These are phyloP conservation scores for Epichloe bromicola DNA, from an alignment of 2,329 filamentous ascomycete genomes.

Conservation along the genomic window DNA sequence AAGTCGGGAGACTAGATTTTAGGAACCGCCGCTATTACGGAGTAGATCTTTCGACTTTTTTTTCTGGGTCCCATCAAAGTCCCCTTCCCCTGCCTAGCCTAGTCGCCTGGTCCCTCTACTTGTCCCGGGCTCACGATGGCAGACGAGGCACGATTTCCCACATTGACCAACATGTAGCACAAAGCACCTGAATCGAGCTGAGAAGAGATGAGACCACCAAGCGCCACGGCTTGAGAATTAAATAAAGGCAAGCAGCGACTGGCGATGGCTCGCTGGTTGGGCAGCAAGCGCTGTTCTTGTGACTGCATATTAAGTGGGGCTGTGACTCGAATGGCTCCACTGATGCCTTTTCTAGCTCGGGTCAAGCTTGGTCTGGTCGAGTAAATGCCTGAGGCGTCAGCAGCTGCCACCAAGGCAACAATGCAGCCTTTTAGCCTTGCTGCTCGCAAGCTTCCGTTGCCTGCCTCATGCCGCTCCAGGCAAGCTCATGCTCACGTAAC, in stretches of 20 bases:
- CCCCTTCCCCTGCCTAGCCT: conserved; percentile 5
- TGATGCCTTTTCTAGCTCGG: not conserved
- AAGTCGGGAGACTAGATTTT: not conserved
- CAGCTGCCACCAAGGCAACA: conserved; percentile 15
- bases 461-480: conserved; percentile 25
- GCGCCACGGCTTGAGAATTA: not conserved
- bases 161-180: not conserved
- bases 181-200: not conserved
- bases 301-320: conserved; percentile 1
- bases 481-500: conserved; percentile 37
- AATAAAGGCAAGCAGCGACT: not conserved
- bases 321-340: not conserved
- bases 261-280: not conserved
- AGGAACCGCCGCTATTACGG: not conserved
- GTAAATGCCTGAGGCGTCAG: conserved; percentile 18
- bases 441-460: conserved; percentile 12
- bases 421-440: conserved; percentile 24
- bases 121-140: not conserved
- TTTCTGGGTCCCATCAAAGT: conserved; percentile 14
- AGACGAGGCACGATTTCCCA: not conserved
- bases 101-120: not conserved
- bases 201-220: not conserved
- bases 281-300: conserved; percentile 2
- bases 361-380: no score
- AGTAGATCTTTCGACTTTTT: conserved; percentile 13